phyloP scores from a whole-genome alignment of 225 moss, liverwort and hornwort species.

The Marchantia paleacea region DNA sequence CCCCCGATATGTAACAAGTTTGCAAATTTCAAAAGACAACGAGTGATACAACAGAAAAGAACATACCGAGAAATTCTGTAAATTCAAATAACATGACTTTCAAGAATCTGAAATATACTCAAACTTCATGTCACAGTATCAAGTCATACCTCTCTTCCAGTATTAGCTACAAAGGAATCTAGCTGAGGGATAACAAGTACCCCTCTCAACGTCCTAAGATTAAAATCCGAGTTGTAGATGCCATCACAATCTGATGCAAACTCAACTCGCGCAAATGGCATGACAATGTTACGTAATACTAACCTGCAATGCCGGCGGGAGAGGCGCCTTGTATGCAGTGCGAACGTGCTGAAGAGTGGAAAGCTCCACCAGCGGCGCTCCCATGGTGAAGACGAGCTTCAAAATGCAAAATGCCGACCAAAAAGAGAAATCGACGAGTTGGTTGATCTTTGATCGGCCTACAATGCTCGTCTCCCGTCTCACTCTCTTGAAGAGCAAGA shows the following conservation, averaged over 20 bases:
- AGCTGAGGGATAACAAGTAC: background rate
- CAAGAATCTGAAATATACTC: background rate
- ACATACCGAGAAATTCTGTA: background rate
- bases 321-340: constrained; percentile 33
- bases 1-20: too few relatives aligned
- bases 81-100: background rate
- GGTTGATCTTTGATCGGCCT: background rate
- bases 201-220: background rate
- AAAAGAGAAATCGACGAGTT: background rate
- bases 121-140: background rate
- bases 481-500: background rate
- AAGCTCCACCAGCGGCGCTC: constrained; percentile 23
- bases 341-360: constrained; percentile 41
- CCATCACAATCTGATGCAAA: background rate
- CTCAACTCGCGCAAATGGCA: background rate
- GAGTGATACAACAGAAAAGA: background rate
- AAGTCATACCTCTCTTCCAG: background rate
- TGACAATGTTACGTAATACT: background rate
- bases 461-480: background rate
- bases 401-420: background rate
- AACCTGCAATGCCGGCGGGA: constrained; percentile 48
- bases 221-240: background rate
- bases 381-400: constrained; percentile 24
- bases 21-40: too few relatives aligned
- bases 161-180: background rate